phyloP scores from a whole-genome alignment of 2,329 filamentous ascomycete genomes.

The Fusarium nurragi region DNA sequence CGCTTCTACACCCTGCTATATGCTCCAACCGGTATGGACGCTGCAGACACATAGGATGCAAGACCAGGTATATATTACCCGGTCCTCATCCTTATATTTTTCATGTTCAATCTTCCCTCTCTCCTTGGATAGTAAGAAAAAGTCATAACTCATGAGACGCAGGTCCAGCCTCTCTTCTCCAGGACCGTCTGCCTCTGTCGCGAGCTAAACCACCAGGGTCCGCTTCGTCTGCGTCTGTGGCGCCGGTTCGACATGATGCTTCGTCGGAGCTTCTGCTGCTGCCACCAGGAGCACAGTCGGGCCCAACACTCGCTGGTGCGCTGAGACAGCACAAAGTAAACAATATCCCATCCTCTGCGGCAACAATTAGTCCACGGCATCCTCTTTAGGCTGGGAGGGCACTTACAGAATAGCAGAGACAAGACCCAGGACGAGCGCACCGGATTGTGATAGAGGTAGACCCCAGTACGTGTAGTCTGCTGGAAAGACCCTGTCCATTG shows the following conservation, averaged over 20 bases:
- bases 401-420: constrained; percentile 51
- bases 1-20: background rate
- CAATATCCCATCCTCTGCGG: constrained; percentile 37
- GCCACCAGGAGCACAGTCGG: constrained; percentile 36
- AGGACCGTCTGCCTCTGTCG: constrained; percentile 22
- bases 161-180: constrained; percentile 38
- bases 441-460: constrained; percentile 43
- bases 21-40: background rate
- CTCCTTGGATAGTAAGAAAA: constrained; percentile 11
- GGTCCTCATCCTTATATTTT: background rate
- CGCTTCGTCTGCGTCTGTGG: constrained; percentile 21
- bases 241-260: constrained; percentile 19
- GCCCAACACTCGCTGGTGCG: constrained; percentile 34
- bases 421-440: constrained; percentile 49
- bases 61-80: background rate
- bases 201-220: constrained; percentile 35
- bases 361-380: constrained; percentile 10
- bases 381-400: background rate
- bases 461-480: constrained; percentile 51
- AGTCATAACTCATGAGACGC: constrained; percentile 35
- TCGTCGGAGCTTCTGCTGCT: constrained; percentile 29
- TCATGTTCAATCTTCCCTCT: background rate
- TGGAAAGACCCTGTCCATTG: constrained; percentile 51
- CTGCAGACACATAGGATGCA: background rate
- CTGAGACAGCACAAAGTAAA: constrained; percentile 38